Base-by-base conservation (phyloP, 257 asterid genomes). In the Mitragyna speciosa region DNA sequence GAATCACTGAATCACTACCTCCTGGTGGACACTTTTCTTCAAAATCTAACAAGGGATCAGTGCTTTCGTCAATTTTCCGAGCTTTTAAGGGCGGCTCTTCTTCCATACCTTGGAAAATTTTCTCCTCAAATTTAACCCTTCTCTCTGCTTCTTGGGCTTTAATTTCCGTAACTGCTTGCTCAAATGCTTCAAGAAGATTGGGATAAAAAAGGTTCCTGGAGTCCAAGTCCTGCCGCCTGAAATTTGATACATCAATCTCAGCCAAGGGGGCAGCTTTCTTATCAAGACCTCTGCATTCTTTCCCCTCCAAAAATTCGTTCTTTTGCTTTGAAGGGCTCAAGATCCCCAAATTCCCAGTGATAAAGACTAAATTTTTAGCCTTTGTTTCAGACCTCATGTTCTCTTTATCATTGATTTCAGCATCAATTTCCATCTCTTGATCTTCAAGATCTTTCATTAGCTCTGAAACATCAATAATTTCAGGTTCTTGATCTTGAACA, bases 1-100 rank as follows among this genome's bases (percentile, higher is more conserved):
- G 89, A 17, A 96, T 76, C 0, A 94, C 91, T 0, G 94, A 83
- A 0, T 90, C 93, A 6, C 75, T 39, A 6, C 98, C 99, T 0
- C 97, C 96, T 0, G 97, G 97, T 3, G 99, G 99, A 31, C 95
- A 92, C 41, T 82, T 91, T 33, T 90, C 90, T 70, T 89, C 88
- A 52, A 92, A 94, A 56, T 89, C 94, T 6, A 71, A 11, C 2
- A 91, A 64, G 0, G 93, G 95, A 71, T 89, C 81, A 1, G 61
- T 14, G 4, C 2, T 61, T 86, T 79, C 90, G 22, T 89, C 92
- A 1, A 81, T 15, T 83, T 87, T 90, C 24, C 87, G 76, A 7
- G 89, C 24, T 86, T 94, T 88, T 20, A 85, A 26, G 9, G 90
- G 92, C 6, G 93, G 96, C 66, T 87, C 86, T n/a, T 88, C 89